These are phyloP conservation scores for Colletotrichum tofieldiae DNA, from an alignment of 2,329 filamentous ascomycete genomes.

Conservation along the genomic window DNA sequence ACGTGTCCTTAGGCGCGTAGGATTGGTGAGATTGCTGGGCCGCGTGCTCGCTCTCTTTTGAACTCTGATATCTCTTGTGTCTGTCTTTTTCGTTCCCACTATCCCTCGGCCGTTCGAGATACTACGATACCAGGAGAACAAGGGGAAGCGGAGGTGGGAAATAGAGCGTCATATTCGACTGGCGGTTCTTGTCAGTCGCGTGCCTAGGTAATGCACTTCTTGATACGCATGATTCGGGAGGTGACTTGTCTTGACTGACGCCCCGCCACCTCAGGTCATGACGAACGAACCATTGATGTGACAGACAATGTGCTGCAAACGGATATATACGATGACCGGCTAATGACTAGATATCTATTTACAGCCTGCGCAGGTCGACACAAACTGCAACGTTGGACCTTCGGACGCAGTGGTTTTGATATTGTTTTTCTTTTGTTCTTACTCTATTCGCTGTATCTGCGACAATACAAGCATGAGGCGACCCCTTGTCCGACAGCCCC, in stretches of 20 bases:
- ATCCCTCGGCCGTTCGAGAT: neutral
- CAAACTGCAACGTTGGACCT: conserved; percentile 27
- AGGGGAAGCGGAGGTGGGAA: neutral
- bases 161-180: no score
- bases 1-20: no score
- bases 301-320: conserved; percentile 25
- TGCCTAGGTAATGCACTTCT: neutral
- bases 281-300: neutral
- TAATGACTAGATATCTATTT: conserved; percentile 37
- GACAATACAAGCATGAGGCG: conserved; percentile 27
- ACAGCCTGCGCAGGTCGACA: conserved; percentile 40
- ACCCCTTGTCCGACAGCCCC: conserved; percentile 25
- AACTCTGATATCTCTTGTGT: neutral
- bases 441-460: conserved; percentile 40
- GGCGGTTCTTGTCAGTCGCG: no score
- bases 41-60: neutral
- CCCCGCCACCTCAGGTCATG: neutral
- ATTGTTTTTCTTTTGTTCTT: conserved; percentile 32
- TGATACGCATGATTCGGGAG: neutral
- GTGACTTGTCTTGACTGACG: no score
- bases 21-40: no score
- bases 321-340: conserved; percentile 32
- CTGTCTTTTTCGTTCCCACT: neutral
- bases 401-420: conserved; percentile 34
- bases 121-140: neutral